Percentiles rank a stretch among this genome's conserved stretches.
These are phyloP conservation scores for Syncephalastrum racemosum DNA, from an alignment of 371 early-diverging fungal genomes.

Conservation along the genomic window DNA sequence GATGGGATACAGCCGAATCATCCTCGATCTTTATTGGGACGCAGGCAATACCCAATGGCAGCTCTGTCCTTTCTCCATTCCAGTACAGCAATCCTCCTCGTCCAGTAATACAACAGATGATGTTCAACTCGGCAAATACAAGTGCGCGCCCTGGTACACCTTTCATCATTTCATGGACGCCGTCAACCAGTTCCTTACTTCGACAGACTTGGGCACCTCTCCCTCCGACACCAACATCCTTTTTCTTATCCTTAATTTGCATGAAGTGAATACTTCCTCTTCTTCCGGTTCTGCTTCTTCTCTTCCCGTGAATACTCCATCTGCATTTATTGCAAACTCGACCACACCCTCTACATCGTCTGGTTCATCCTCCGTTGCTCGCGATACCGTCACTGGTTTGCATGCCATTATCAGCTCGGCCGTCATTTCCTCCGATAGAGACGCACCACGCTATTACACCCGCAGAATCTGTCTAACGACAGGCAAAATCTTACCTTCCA, in stretches of 20 bases:
- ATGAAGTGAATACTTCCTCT: conserved; percentile 12
- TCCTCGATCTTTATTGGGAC: conserved; percentile 43
- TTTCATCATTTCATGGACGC: conserved; percentile 27
- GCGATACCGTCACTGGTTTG: not conserved
- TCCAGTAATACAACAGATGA: conserved; percentile 9
- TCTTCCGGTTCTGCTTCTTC: too few species aligned
- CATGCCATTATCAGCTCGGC: conserved; percentile 12
- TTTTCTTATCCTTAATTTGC: conserved; percentile 33
- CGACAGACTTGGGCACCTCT: conserved; percentile 12
- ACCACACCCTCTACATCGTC: too few species aligned
- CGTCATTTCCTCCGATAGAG: conserved; percentile 1
- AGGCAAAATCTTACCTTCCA: conserved; percentile 11
- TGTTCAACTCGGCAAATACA: conserved; percentile 10
- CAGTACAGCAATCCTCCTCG: conserved; percentile 3
- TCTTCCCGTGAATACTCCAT: too few species aligned
- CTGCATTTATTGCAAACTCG: too few species aligned
- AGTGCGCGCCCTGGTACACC: conserved; percentile 19
- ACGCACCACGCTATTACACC: conserved; percentile 14
- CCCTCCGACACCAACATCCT: conserved; percentile 22
- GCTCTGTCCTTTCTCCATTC: conserved; percentile 27
- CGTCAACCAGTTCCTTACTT: conserved; percentile 21
- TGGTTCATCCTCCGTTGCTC: not conserved
- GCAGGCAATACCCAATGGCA: conserved; percentile 27
- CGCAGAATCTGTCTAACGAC: conserved; percentile 5
- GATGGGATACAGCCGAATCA: conserved; percentile 41